Conservation (phyloP, 331 rosid genomes). For the Acacia pycnantha region DNA sequence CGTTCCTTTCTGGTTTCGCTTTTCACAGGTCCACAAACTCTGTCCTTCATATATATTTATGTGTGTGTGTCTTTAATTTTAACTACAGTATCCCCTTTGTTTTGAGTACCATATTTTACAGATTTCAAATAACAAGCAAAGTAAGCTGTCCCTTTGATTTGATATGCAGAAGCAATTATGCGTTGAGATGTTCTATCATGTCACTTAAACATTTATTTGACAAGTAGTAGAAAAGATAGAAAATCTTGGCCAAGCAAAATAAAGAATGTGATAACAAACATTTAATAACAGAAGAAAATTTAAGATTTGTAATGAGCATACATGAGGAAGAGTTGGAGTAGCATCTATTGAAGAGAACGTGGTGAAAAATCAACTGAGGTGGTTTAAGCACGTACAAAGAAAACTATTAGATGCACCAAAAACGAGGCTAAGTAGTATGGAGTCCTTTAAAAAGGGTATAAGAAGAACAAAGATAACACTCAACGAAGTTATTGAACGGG, state of each 20-base stretch:
- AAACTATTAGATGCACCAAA: neutral
- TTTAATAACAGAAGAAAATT: too few species aligned
- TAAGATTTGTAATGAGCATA: too few species aligned
- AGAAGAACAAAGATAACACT: too few species aligned
- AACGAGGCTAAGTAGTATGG: too few species aligned
- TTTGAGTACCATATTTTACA: neutral
- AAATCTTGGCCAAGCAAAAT: neutral
- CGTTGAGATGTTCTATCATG: slow-evolving; percentile 5
- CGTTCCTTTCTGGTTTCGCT: slow-evolving; percentile 65
- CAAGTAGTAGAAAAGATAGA: neutral
- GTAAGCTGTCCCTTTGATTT: neutral
- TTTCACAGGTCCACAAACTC: slow-evolving; percentile 51
- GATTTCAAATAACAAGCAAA: neutral
- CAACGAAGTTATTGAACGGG: too few species aligned
- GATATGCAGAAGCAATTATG: neutral
- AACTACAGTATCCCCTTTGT: neutral
- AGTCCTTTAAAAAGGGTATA: neutral
- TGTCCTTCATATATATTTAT: neutral
- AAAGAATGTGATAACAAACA: neutral
- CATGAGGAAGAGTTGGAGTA: too few species aligned
- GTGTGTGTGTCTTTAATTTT: neutral
- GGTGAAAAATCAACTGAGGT: neutral
- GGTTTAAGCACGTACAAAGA: neutral
- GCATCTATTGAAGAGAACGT: neutral
- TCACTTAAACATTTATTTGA: neutral